Conservation (phyloP, 108 stramenopile genomes). For the Stephanodiscus minutulus region DNA sequence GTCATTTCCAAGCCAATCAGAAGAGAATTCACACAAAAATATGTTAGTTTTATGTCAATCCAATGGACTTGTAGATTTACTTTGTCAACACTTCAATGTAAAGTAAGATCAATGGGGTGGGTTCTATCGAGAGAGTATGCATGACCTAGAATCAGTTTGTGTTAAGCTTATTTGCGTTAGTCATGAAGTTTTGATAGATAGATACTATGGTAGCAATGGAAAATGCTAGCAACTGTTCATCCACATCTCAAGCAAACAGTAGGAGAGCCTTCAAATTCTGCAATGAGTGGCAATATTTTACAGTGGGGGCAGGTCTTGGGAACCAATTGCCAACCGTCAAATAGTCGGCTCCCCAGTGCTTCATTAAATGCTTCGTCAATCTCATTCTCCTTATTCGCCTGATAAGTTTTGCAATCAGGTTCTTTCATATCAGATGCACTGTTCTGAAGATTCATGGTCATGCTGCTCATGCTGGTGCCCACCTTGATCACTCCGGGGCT, state of each 20-base stretch:
- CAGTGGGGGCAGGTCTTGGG: slow-evolving; percentile 25
- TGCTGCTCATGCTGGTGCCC: slow-evolving; percentile 8
- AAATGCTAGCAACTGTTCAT: slow-evolving; percentile 8
- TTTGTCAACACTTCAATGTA: too few species aligned
- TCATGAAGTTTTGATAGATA: too few species aligned
- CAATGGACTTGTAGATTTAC: too few species aligned
- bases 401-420: neutral
- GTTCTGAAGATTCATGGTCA: neutral
- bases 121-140: too few species aligned
- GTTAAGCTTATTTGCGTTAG: too few species aligned
- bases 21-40: too few species aligned
- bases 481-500: slow-evolving; percentile 3
- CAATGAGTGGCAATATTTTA: slow-evolving; percentile 30
- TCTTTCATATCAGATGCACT: neutral
- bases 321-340: slow-evolving; percentile 23
- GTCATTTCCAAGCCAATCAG: too few species aligned
- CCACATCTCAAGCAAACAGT: slow-evolving; percentile 33
- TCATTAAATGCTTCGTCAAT: slow-evolving; percentile 20
- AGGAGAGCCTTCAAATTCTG: slow-evolving; percentile 18
- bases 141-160: too few species aligned
- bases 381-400: neutral
- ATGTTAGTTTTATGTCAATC: too few species aligned
- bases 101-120: too few species aligned
- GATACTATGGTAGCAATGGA: too few species aligned
- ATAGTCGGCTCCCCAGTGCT: slow-evolving; percentile 26